Conservation (phyloP, 495 filamentous ascomycete genomes). For the Physcia stellaris region DNA sequence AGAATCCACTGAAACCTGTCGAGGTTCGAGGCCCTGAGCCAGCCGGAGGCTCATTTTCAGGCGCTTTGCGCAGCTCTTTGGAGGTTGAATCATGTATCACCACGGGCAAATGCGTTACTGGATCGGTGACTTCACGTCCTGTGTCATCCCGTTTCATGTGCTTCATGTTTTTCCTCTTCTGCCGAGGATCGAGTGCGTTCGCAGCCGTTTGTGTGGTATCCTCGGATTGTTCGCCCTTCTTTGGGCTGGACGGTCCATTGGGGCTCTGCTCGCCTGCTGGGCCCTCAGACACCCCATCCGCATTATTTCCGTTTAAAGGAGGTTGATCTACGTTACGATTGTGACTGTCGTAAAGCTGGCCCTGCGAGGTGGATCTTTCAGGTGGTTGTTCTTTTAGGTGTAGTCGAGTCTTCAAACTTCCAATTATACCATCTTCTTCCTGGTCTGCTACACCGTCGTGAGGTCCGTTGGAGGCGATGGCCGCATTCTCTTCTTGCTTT, state of each 20-base stretch:
- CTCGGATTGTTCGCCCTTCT: conserved; percentile 15
- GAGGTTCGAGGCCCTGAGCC: conserved; percentile 25
- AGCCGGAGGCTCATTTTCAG: conserved; percentile 37
- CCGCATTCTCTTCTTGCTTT: conserved; percentile 29
- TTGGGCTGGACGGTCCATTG: conserved; percentile 7
- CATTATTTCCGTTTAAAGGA: conserved; percentile 5
- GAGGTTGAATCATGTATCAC: conserved; percentile 49
- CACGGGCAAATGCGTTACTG: conserved; percentile 54
- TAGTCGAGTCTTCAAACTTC: conserved; percentile 11
- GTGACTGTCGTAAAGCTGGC: conserved; percentile 4
- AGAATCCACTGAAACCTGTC: conserved; percentile 32
- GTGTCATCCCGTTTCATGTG: conserved; percentile 39
- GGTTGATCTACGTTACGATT: conserved; percentile 5
- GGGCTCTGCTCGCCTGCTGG: conserved; percentile 1
- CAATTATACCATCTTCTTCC: background rate
- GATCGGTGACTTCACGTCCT: conserved; percentile 55
- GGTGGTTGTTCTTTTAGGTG: conserved; percentile 18
- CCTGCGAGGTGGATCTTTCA: background rate
- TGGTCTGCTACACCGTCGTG: conserved; percentile 25
- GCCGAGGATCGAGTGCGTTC: conserved; percentile 35
- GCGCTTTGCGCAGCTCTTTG: conserved; percentile 38
- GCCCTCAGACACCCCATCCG: background rate
- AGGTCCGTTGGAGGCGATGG: conserved; percentile 11
- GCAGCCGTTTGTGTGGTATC: conserved; percentile 39
- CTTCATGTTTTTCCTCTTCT: conserved; percentile 46